Conservation (phyloP, 495 filamentous ascomycete genomes). For the Chaetomium cochliodes region DNA sequence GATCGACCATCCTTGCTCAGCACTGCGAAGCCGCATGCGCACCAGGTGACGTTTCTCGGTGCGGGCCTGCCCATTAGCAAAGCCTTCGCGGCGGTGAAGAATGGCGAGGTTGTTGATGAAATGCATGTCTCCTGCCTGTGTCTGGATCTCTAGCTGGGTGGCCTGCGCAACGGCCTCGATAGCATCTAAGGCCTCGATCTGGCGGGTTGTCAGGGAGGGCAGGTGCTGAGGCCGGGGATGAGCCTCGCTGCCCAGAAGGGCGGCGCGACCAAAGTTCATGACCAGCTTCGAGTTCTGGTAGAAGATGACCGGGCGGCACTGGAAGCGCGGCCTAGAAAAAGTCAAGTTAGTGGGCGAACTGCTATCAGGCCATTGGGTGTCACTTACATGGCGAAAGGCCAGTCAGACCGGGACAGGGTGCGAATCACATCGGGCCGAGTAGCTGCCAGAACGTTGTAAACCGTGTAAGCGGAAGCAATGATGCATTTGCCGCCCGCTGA, state of each 20-base stretch:
- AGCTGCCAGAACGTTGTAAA: slow-evolving; percentile 65
- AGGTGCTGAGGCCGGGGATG: slow-evolving; percentile 55
- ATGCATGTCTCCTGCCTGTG: slow-evolving; percentile 65
- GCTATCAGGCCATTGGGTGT: background rate
- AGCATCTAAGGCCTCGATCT: slow-evolving; percentile 62
- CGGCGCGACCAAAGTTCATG: slow-evolving; percentile 60
- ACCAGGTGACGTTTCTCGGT: slow-evolving; percentile 50
- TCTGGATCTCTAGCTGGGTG: slow-evolving; percentile 53
- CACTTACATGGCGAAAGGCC: slow-evolving; percentile 63
- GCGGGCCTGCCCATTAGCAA: slow-evolving; percentile 48
- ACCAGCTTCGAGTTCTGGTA: slow-evolving; percentile 54
- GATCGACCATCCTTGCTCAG: slow-evolving; percentile 46
- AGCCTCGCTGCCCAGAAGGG: slow-evolving; percentile 55
- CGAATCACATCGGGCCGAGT: slow-evolving; percentile 62
- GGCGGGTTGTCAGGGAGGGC: slow-evolving; percentile 55
- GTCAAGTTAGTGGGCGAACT: slow-evolving; percentile 12
- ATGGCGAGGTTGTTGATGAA: slow-evolving; percentile 74
- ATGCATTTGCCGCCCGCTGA: slow-evolving; percentile 58
- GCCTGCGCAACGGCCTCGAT: slow-evolving; percentile 60
- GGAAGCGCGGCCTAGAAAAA: slow-evolving; percentile 46
- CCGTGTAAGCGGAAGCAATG: slow-evolving; percentile 57
- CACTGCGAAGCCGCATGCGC: slow-evolving; percentile 52
- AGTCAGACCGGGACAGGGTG: slow-evolving; percentile 56
- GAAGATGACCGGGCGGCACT: slow-evolving; percentile 58
- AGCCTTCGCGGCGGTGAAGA: slow-evolving; percentile 65